phyloP scores from a whole-genome alignment of 768 basidiomycete genomes.

The Agrocybe pediades region DNA sequence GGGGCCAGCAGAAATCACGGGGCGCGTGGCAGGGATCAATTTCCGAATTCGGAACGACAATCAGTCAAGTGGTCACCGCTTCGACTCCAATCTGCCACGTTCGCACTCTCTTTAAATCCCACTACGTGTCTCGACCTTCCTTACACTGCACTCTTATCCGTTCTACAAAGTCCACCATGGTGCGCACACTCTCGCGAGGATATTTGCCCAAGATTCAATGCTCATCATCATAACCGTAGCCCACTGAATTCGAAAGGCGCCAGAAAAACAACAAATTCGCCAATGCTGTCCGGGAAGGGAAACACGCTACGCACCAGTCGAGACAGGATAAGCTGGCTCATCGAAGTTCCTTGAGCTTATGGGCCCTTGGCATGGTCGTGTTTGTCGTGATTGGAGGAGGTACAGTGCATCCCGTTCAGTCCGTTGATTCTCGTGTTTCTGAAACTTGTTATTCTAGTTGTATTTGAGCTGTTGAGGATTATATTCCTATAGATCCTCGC shows the following conservation, averaged over 20 bases:
- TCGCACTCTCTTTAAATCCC: conserved; percentile 16
- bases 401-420: conserved; percentile 34
- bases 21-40: background rate
- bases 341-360: conserved; percentile 72
- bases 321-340: conserved; percentile 71
- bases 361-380: conserved; percentile 71
- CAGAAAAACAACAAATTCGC: conserved; percentile 83
- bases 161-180: conserved; percentile 27
- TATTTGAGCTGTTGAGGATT: conserved; percentile 71
- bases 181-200: conserved; percentile 4
- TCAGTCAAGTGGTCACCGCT: conserved; percentile 9
- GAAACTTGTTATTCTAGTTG: conserved; percentile 43
- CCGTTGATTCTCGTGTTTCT: background rate
- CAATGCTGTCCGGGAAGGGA: conserved; percentile 69
- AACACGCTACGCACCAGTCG: conserved; percentile 73
- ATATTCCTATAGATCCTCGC: conserved; percentile 50
- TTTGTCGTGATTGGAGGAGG: conserved; percentile 85
- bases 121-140: conserved; percentile 13
- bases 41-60: conserved; percentile 11
- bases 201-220: background rate
- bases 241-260: conserved; percentile 82
- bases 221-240: conserved; percentile 39
- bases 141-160: conserved; percentile 14
- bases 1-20: background rate
- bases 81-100: conserved; percentile 22